Evolutionary conservation across 2,329 filamentous ascomycete species (phyloP).

Genomic region (Aspergillus sp.): DNA sequence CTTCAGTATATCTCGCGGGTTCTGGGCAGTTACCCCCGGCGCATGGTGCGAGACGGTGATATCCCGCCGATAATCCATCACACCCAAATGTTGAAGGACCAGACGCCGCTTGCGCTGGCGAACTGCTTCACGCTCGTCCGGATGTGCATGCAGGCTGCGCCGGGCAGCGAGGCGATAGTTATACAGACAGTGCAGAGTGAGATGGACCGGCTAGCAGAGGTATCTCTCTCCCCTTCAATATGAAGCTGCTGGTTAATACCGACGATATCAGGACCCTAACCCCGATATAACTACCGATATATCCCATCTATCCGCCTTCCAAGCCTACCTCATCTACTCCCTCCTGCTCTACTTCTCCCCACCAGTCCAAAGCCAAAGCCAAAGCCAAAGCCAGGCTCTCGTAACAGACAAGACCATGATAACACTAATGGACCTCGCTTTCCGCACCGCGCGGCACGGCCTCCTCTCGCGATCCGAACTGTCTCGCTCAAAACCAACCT

Average conservation of each 20-base stretch:
- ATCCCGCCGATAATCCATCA: too few species aligned
- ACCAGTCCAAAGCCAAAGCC: not conserved
- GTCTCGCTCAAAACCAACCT: conserved; percentile 41
- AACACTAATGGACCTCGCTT: conserved; percentile 53
- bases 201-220: not conserved
- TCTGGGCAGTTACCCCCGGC: too few species aligned
- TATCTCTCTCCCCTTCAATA: not conserved
- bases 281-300: not conserved
- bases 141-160: not conserved
- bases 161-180: not conserved
- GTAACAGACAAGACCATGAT: conserved; percentile 49
- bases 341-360: conserved; percentile 50
- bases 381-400: conserved; percentile 10
- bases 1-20: too few species aligned
- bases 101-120: too few species aligned
- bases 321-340: conserved; percentile 55
- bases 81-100: too few species aligned
- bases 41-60: too few species aligned
- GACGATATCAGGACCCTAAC: not conserved
- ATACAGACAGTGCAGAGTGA: not conserved
- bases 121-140: not conserved
- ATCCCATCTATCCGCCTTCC: conserved; percentile 47
- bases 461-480: conserved; percentile 36
- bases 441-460: conserved; percentile 25
- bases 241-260: too few species aligned